Evolutionary conservation across 1,284 basidiomycete species (phyloP).

Genomic region (Leccinum fuscescens): DNA sequence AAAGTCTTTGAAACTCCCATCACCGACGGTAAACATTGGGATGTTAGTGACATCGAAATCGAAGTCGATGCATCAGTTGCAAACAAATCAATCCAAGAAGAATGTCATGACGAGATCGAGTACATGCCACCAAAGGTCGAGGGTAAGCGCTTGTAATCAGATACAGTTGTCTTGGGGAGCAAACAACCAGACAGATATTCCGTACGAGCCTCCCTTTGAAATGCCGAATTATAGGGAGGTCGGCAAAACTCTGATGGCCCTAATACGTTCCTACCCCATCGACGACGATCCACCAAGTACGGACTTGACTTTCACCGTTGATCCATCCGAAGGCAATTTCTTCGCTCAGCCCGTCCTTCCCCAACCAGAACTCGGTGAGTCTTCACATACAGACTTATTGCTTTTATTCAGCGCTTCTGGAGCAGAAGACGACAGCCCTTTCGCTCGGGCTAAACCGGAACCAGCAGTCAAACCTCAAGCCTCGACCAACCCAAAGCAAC

Average conservation of each 20-base stretch:
- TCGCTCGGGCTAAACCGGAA: slow-evolving; percentile 18
- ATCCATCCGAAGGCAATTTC: slow-evolving; percentile 30
- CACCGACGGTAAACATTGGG: slow-evolving; percentile 70
- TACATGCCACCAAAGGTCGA: slow-evolving; percentile 73
- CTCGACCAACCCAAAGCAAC: slow-evolving; percentile 2
- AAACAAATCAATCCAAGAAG: slow-evolving; percentile 38
- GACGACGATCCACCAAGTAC: slow-evolving; percentile 36
- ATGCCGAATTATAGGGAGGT: slow-evolving; percentile 57
- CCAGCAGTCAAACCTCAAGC: slow-evolving; percentile 11
- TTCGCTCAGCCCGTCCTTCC: slow-evolving; percentile 23
- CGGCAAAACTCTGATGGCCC: slow-evolving; percentile 42
- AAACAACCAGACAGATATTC: slow-evolving; percentile 38
- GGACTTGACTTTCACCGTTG: slow-evolving; percentile 28
- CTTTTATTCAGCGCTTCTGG: not conserved
- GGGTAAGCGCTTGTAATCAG: slow-evolving; percentile 40
- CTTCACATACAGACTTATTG: not conserved
- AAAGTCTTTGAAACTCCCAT: slow-evolving; percentile 63
- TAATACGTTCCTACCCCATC: slow-evolving; percentile 37
- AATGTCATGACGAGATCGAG: slow-evolving; percentile 68
- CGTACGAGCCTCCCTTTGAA: slow-evolving; percentile 54
- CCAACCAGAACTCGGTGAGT: slow-evolving; percentile 38
- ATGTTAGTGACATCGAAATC: slow-evolving; percentile 65
- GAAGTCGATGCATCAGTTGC: slow-evolving; percentile 32
- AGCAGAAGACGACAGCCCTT: slow-evolving; percentile 32
- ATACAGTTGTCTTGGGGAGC: not conserved